phyloP scores from a whole-genome alignment of 148 eudicot genomes.

The Talinum fruticosum region DNA sequence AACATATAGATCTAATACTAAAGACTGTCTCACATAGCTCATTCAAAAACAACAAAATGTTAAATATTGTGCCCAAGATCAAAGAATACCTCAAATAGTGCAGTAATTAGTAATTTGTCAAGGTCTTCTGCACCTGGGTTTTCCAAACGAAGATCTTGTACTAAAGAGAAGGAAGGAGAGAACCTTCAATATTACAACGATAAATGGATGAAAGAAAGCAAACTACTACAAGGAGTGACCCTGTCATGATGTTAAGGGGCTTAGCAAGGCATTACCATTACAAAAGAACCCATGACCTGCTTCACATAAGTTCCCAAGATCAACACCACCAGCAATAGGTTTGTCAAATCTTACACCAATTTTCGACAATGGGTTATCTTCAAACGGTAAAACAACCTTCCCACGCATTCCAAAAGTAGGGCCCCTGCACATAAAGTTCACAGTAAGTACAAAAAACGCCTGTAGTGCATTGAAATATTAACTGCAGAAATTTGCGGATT shows the following conservation, averaged over 20 bases:
- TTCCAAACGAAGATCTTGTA: constrained; percentile 69
- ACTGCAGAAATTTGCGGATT: too few relatives aligned
- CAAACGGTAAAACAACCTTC: constrained; percentile 78
- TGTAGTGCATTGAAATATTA: neutral
- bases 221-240: constrained; percentile 10
- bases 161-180: constrained; percentile 38
- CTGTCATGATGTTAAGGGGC: constrained; percentile 7
- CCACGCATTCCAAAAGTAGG: constrained; percentile 77
- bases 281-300: constrained; percentile 85
- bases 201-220: constrained; percentile 18
- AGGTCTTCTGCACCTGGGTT: constrained; percentile 67
- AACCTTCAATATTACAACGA: constrained; percentile 13
- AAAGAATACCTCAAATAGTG: constrained; percentile 70
- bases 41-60: neutral
- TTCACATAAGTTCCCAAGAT: constrained; percentile 79
- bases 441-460: constrained; percentile 8
- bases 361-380: constrained; percentile 73
- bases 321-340: constrained; percentile 70
- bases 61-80: neutral
- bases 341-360: constrained; percentile 94
- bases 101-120: constrained; percentile 63
- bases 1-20: neutral
- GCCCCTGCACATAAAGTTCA: constrained; percentile 46
- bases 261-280: constrained; percentile 46
- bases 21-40: neutral